Evolutionary conservation across 306 rosid species (phyloP).

Genomic region (Arachis stenosperma): DNA sequence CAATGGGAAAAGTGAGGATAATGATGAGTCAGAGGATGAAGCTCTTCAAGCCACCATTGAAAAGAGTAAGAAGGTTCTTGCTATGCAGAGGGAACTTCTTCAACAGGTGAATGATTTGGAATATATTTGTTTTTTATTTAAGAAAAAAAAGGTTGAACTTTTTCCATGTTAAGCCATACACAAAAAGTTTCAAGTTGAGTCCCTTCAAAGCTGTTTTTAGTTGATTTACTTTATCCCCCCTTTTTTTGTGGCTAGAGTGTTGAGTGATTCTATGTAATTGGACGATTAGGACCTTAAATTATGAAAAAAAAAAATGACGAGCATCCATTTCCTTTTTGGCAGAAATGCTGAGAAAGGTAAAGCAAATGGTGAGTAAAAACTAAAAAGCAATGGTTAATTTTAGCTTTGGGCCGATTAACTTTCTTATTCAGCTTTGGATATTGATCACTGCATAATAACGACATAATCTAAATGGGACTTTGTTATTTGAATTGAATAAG

Average conservation of each 20-base stretch:
- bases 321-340: constrained; percentile 9
- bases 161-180: background rate
- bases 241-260: background rate
- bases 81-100: constrained; percentile 74
- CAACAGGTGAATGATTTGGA: constrained; percentile 61
- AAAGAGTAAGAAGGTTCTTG: constrained; percentile 84
- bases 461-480: background rate
- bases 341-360: constrained; percentile 24
- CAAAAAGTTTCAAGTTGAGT: constrained; percentile 30
- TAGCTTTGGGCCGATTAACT: background rate
- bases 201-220: background rate
- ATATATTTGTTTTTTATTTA: background rate
- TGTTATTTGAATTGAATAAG: constrained; percentile 27
- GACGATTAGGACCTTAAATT: background rate
- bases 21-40: constrained; percentile 63
- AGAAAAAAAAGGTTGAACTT: background rate
- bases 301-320: too few species aligned
- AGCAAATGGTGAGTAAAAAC: background rate
- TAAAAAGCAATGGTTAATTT: background rate
- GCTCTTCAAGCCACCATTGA: constrained; percentile 69
- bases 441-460: constrained; percentile 2
- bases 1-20: constrained; percentile 44
- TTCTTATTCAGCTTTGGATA: background rate
- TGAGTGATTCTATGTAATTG: constrained; percentile 22
- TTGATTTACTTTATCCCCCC: background rate